Evolutionary conservation across 768 basidiomycete species (phyloP), one percentile per base, ranked within the genome.

Genomic region (Cystofilobasidium ferigula): DNA sequence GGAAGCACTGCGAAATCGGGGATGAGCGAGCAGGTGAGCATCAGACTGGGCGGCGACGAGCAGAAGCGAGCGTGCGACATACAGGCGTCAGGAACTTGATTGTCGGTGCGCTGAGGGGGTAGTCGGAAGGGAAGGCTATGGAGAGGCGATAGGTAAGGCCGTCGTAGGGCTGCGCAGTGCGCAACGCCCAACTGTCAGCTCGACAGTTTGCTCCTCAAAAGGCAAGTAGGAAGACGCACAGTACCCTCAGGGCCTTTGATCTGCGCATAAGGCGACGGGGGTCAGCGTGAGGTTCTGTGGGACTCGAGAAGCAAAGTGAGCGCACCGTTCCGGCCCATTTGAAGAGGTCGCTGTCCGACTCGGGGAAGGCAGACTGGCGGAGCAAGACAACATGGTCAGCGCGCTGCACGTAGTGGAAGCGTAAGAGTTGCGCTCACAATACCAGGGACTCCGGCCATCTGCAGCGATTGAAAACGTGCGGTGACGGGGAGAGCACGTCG

Each of bases 101-200:
- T 12, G 81, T 79, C 0, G 91, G 91, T 4, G 91, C 81, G 13
- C 84, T 84, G 76, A 89, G 92, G 24, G 91, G 91, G 73, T 93
- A 94, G 74, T 88, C 89, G 67, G 85, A 77, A 9, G 89, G 89
- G 78, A 92, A 94, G 16, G 82, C 80, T 62, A 94, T 88, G 12
- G 84, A 83, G 71, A 94, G 87, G 71, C 86, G 86, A 80, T 88
- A 93, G 26, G 82, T 81, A 62, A 92, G 79, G 18, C 85, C 51
- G 40, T 36, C 51, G 54, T 63, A 63, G 9, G 62, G 62, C 62
- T 63, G 38, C 14, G 26, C 8, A n/a, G 18, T 14, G 18, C 9
- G 13, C 26, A 24, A 22, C 26, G 48, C 48, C 10, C 48, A 28
- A 28, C 9, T 51, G 88, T 47, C 48, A 28, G 18, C 22, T 51